Evolutionary conservation across 208 protist species (phyloP), one percentile per base, ranked within the genome.

Genomic region (Crithidia brevicula): DNA sequence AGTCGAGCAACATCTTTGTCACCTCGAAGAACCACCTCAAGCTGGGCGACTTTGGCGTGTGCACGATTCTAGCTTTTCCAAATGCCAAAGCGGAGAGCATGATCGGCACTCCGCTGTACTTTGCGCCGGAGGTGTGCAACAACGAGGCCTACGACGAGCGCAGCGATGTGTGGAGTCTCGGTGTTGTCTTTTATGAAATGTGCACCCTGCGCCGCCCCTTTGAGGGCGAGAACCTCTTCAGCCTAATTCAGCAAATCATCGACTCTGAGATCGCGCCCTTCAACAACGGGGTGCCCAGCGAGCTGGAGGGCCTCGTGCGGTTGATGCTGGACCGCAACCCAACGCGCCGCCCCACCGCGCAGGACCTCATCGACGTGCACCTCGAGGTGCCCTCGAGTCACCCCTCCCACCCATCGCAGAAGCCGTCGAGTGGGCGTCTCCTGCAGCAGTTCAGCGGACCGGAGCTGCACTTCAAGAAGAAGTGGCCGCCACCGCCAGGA

Each of bases 141-240:
- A 86, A 92, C 31, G 79, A 86, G 42, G 58, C 81, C 30, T 97
- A 98, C 73, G 89, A 96, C 64, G 85, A 89, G 67, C 82, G 82
- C 47, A 96, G 95, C 57, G 97, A 99, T 67, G 93, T 98, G 30
- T 99, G 96, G 97, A 97, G 94, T 50, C 83, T 97, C 18, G 97
- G 96, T 52, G 93, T 98, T 11, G 97, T 98, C 4, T 92, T 96
- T 30, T 98, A 98, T 53, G 97, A 99, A 68, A 98, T 98, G 94
- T 96, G 90, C 72, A 91, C 90, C 4, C 77, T 96, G 43, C 81
- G 86, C 15, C 85, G 77, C 13, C 90, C 90, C 18, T 96, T 96
- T 62, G 83, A 92, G 11, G 87, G 67, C 0, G 56, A 83, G 49
- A 90, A 92, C 72, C 64, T 93, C 1, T 83, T 91, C 38, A 79